Evolutionary conservation across 2,329 filamentous ascomycete genomes (phyloP).

Genomic region (Botryotinia calthae): DNA sequence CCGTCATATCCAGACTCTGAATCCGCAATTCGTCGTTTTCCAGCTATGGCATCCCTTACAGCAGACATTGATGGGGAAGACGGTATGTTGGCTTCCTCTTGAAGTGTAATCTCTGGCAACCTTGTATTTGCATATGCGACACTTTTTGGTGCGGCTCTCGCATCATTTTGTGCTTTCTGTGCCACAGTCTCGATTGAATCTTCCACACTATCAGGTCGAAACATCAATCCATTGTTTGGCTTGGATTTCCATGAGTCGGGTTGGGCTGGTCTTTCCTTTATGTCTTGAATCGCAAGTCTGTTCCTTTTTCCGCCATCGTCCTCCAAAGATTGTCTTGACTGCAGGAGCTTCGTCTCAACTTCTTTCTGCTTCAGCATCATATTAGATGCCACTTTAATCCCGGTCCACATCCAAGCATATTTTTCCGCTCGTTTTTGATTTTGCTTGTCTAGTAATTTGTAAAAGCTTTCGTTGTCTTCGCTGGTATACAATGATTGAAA

Average conservation of each 20-base stretch:
- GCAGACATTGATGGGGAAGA: slow-evolving; percentile 81
- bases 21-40: slow-evolving; percentile 60
- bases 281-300: slow-evolving; percentile 62
- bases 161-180: slow-evolving; percentile 66
- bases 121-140: slow-evolving; percentile 84
- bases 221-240: slow-evolving; percentile 87
- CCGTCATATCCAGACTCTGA: slow-evolving; percentile 58
- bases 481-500: slow-evolving; percentile 95
- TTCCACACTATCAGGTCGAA: slow-evolving; percentile 65
- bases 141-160: slow-evolving; percentile 70
- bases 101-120: slow-evolving; percentile 53
- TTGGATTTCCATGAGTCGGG: slow-evolving; percentile 72
- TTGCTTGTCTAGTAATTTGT: slow-evolving; percentile 84
- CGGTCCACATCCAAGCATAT: slow-evolving; percentile 83
- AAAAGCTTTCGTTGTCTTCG: slow-evolving; percentile 97
- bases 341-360: slow-evolving; percentile 53
- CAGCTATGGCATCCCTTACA: slow-evolving; percentile 79
- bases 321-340: slow-evolving; percentile 46
- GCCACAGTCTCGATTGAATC: slow-evolving; percentile 59
- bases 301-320: slow-evolving; percentile 57
- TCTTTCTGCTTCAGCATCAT: slow-evolving; percentile 69
- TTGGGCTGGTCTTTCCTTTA: slow-evolving; percentile 69
- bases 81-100: slow-evolving; percentile 49
- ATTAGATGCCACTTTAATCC: slow-evolving; percentile 77
- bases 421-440: slow-evolving; percentile 82